A percentile compares a stretch with the other conserved stretches of the same genome.
phyloP scores from a whole-genome alignment of 306 rosid genomes.

The Carpinus fangiana region DNA sequence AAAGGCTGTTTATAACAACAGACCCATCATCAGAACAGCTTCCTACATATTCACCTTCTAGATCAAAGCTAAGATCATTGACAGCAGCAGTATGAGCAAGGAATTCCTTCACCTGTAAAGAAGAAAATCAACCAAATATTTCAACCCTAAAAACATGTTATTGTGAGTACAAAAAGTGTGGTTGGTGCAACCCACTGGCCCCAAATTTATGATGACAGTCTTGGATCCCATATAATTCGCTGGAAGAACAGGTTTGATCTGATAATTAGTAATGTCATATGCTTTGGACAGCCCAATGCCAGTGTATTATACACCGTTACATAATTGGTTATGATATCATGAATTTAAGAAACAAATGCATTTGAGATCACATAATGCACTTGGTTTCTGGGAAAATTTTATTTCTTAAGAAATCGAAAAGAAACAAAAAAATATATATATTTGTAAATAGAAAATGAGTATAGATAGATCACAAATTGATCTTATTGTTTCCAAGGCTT shows the following conservation, averaged over 20 bases:
- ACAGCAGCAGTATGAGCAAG: conserved; percentile 81
- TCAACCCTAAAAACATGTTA: conserved; percentile 21
- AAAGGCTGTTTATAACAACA: conserved; percentile 80
- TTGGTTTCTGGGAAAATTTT: neutral
- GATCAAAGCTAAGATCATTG: conserved; percentile 88
- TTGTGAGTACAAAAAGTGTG: conserved; percentile 21
- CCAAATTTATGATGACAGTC: neutral
- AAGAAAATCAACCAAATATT: conserved; percentile 29
- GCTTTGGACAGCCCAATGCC: neutral
- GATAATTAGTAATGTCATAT: neutral
- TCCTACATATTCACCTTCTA: conserved; percentile 88
- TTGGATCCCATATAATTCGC: neutral
- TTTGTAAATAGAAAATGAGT: too few relatives aligned
- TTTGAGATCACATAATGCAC: neutral
- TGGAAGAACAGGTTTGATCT: neutral
- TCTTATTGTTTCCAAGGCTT: too few relatives aligned
- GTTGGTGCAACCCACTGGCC: conserved; percentile 1
- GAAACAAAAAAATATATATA: too few relatives aligned
- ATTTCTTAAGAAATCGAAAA: too few relatives aligned
- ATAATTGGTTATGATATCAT: neutral
- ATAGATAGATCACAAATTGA: too few relatives aligned
- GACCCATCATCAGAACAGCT: conserved; percentile 96
- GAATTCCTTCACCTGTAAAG: conserved; percentile 82
- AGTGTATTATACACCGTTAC: neutral
- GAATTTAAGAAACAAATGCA: neutral